Base-by-base conservation (phyloP, 768 basidiomycete genomes). In the Agrocybe pediades region DNA sequence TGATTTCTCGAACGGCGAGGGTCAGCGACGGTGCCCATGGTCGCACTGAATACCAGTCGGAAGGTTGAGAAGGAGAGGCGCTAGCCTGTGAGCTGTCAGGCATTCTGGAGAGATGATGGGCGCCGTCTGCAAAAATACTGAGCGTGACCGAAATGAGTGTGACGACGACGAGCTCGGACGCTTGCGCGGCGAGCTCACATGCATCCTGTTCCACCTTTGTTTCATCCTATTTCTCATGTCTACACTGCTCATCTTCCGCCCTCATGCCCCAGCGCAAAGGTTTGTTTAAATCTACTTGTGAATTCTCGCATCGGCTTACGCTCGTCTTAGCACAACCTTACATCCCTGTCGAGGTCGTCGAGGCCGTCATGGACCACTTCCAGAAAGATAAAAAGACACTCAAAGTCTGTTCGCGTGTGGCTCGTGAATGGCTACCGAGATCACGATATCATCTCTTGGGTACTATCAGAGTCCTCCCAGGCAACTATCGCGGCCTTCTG, bases 21-120 rank as follows among this genome's bases (percentile, higher is more conserved):
- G 82, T 78, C n/a, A 92, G 74, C 26, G 83, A 84, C 30, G 86
- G 85, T 4, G 80, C 76, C 86, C 88, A 92, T 6, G 90, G 91
- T 13, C 89, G 80, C 59, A 92, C 85, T 9, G 86, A 73, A 54
- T 84, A 84, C 90, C 90, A 92, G 50, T 54, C 62, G 2, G 67
- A 67, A 41, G 65, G 64, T 23, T 69, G 58, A 42, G 50, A 33
- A 30, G 23, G 42, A 29, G 27, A 29, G 20, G 24, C 36, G 30
- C 33, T 60, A 59, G 40, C 54, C 36, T 40, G 36, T 24, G 44
- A 36, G 20, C 36, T 52, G 41, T 58, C 53, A 49, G 52, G 49
- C 33, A 36, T 36, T 11, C 5, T 15, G 56, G 53, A 53, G 57
- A 55, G 50, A 27, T 49, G 36, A 41, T 44, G 48, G 42, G 41